These are phyloP conservation scores for Dryadomyces sulphureus DNA, from an alignment of 2,329 filamentous ascomycete genomes.

Conservation along the genomic window DNA sequence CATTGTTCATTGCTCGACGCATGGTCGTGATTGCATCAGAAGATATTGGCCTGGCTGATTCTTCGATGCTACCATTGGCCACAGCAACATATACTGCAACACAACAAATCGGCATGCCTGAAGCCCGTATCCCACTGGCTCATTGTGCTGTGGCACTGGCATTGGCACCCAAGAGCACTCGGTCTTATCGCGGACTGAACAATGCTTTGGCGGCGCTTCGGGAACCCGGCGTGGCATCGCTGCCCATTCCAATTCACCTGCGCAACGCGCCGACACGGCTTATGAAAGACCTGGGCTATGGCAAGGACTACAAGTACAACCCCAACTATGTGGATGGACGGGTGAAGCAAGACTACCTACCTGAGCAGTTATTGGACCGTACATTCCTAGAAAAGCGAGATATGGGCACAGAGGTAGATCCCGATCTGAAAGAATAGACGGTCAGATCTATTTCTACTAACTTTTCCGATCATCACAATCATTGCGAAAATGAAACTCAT, in stretches of 20 bases:
- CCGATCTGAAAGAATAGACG: constrained; percentile 37
- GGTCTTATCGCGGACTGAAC: constrained; percentile 68
- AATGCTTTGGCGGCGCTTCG: constrained; percentile 65
- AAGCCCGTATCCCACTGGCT: constrained; percentile 81
- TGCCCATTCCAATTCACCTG: constrained; percentile 77
- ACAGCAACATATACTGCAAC: constrained; percentile 76
- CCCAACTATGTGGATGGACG: constrained; percentile 73
- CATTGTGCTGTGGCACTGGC: constrained; percentile 74
- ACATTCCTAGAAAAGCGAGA: constrained; percentile 68
- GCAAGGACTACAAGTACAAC: constrained; percentile 90
- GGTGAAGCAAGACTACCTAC: constrained; percentile 84
- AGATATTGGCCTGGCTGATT: constrained; percentile 84
- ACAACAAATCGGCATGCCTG: constrained; percentile 89
- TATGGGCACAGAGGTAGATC: constrained; percentile 65
- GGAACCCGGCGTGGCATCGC: constrained; percentile 67
- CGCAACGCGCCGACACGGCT: constrained; percentile 82
- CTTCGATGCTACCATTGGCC: constrained; percentile 65
- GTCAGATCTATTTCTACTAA: too few relatives aligned
- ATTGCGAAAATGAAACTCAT: not conserved
- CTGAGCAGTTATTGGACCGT: constrained; percentile 54
- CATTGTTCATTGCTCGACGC: constrained; percentile 78
- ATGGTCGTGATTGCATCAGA: constrained; percentile 93
- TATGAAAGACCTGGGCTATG: constrained; percentile 88
- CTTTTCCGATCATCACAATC: too few relatives aligned
- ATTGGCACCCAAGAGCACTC: constrained; percentile 71